Percentiles rank a stretch among this genome's conserved stretches.
These are phyloP conservation scores for Pseudogymnoascus sp. DNA, from an alignment of 2,329 filamentous ascomycete genomes.

Conservation along the genomic window DNA sequence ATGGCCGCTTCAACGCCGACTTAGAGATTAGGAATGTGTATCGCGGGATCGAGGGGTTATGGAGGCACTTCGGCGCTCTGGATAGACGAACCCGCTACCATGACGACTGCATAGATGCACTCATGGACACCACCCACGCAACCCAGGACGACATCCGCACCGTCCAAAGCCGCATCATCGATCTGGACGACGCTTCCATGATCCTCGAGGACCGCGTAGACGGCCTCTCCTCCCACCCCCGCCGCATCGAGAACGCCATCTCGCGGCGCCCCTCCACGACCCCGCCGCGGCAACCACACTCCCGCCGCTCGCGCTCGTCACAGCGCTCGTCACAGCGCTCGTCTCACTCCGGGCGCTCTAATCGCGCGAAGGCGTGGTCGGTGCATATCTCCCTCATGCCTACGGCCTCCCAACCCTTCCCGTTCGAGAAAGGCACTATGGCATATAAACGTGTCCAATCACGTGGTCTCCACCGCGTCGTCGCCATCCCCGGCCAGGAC, in stretches of 20 bases:
- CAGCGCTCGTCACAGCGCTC: no score
- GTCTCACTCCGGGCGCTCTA: constrained; percentile 21
- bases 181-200: constrained; percentile 32
- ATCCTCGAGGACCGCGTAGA: constrained; percentile 30
- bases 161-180: constrained; percentile 28
- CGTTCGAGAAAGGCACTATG: constrained; percentile 56
- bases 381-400: constrained; percentile 56
- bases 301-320: neutral
- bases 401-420: constrained; percentile 47
- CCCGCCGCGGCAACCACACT: constrained; percentile 18
- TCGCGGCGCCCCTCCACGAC: constrained; percentile 28
- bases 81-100: constrained; percentile 45
- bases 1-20: constrained; percentile 44
- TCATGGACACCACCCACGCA: constrained; percentile 38
- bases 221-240: constrained; percentile 20
- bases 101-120: constrained; percentile 49
- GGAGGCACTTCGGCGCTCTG: constrained; percentile 43
- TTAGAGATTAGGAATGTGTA: constrained; percentile 51
- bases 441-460: constrained; percentile 57
- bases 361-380: constrained; percentile 43
- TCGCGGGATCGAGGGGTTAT: constrained; percentile 48
- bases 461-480: constrained; percentile 52
- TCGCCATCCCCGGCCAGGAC: constrained; percentile 46
- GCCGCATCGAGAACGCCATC: constrained; percentile 18
- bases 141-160: constrained; percentile 24